These are phyloP conservation scores for Cucumis melo DNA, from an alignment of 306 rosid species.

Conservation along the genomic window DNA sequence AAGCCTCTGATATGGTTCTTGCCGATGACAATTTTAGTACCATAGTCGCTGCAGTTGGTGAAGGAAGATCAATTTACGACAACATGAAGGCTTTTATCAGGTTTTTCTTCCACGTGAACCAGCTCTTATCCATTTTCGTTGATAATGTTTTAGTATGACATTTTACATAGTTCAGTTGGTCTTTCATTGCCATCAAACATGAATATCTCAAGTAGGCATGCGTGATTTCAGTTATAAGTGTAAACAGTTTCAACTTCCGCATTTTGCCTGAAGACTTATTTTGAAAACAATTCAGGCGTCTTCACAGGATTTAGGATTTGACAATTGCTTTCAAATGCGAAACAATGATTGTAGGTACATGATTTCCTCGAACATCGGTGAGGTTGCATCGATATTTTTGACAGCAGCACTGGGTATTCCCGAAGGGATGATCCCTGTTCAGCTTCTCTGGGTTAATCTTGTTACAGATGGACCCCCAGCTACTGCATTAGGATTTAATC, in stretches of 20 bases:
- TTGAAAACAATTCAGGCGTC: not conserved
- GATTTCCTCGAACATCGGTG: constrained; percentile 86
- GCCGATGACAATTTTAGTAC: constrained; percentile 93
- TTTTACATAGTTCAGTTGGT: not conserved
- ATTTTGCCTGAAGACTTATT: not conserved
- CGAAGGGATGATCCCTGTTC: constrained; percentile 95
- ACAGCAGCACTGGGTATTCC: constrained; percentile 93
- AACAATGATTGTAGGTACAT: constrained; percentile 36
- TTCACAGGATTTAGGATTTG: not conserved
- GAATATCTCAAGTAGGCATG: not conserved
- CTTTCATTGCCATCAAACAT: not conserved
- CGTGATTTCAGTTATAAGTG: not conserved
- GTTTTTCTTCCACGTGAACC: constrained; percentile 17
- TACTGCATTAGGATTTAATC: constrained; percentile 91
- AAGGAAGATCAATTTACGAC: constrained; percentile 91
- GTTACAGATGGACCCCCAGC: constrained; percentile 99
- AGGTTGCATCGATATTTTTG: constrained; percentile 76
- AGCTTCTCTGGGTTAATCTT: constrained; percentile 97
- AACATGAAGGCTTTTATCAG: constrained; percentile 96
- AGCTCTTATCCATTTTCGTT: not conserved
- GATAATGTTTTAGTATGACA: not conserved
- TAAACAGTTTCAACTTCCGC: not conserved
- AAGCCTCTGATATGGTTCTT: constrained; percentile 94
- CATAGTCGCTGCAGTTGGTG: constrained; percentile 90
- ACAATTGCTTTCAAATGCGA: not conserved